Evolutionary conservation across 345 rosid species (phyloP), one percentile per base, ranked within the genome.

Genomic region (Gossypium turneri): DNA sequence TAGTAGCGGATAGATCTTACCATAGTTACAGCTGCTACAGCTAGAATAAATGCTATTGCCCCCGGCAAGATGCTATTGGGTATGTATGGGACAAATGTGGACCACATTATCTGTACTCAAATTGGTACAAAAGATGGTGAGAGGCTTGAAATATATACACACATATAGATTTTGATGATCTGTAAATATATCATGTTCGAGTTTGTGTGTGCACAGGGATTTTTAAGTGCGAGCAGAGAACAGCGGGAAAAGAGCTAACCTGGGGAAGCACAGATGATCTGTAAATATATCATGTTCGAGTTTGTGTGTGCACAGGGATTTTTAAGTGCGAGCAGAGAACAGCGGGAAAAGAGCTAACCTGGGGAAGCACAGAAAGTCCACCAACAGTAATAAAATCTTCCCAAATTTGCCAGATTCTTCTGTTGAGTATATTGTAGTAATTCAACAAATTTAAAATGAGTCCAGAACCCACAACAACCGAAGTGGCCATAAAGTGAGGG

Each of bases 281-380:
- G 7, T 43, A 72, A 16, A 59, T 25, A 48, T 16, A 2, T 19
- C 66, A 65, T 15, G 13, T 57, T 64, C 25, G 24, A 22, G 47
- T 58, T 22, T 72, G 56, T 12, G 57, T 16, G 15, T 24, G 19
- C 16, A 70, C 25, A 12, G 7, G 72, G n/a, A 12, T 11, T 55
- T 27, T 53, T 38, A 71, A 29, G 74, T 58, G 13, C 25, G n/a
- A 1, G 67, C 41, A 57, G 20, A 72, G 45, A 73, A 57, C 41
- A 64, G 47, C 63, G 52, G 57, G 57, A 71, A 72, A 57, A 75
- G 63, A 76, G 53, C 55, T 60, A 62, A 87, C 97, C 84, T 94
- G 98, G 75, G 97, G 98, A 75, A 92, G 97, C 57, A 82, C 89
- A 0, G 91, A 84, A 61, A 92, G 79, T 48, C 97, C 98, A 73